These are phyloP conservation scores for Mitragyna speciosa DNA, from an alignment of 257 asterid species.

Conservation along the genomic window DNA sequence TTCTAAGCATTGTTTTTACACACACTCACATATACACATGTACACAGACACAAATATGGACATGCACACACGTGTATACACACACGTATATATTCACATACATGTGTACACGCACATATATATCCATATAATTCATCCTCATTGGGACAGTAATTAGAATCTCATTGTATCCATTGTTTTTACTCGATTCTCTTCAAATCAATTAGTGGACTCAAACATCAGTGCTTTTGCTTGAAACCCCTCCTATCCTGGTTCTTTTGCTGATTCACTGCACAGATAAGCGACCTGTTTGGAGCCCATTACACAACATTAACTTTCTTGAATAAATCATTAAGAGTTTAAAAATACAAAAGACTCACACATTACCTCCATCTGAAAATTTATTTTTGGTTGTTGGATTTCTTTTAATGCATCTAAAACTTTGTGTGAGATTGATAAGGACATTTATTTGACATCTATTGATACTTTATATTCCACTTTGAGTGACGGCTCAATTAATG, in stretches of 20 bases:
- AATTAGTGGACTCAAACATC: not conserved
- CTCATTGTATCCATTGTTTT: no score
- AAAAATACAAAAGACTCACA: no score
- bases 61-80: no score
- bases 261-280: not conserved
- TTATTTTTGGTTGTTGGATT: not conserved
- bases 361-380: not conserved
- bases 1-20: not conserved
- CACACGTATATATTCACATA: no score
- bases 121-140: no score
- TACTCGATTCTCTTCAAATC: not conserved
- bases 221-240: no score
- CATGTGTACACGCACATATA: no score
- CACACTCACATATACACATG: no score
- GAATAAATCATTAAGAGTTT: not conserved
- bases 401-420: not conserved
- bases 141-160: no score
- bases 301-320: not conserved
- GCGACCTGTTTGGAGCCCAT: not conserved
- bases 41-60: no score
- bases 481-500: not conserved
- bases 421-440: not conserved
- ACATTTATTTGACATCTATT: not conserved
- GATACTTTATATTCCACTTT: not conserved
- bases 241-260: not conserved